Evolutionary conservation across 352 stramenopile genomes (phyloP).

Genomic region (Phytophthora citrophthora): DNA sequence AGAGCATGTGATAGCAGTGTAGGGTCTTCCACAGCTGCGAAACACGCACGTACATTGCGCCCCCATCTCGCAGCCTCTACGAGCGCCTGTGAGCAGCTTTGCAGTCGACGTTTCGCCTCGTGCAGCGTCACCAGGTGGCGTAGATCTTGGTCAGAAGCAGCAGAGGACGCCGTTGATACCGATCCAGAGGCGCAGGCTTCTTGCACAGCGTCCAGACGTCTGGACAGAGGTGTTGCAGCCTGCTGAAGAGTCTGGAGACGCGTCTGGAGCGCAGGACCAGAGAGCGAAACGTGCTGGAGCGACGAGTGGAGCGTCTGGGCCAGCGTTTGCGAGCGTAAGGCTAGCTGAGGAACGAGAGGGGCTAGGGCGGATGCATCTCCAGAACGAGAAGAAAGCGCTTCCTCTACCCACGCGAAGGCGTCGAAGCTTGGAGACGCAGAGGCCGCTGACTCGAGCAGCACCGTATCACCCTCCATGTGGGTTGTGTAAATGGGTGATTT

Average conservation of each 20-base stretch:
- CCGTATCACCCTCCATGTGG: slow-evolving; percentile 21
- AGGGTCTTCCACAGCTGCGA: slow-evolving; percentile 51
- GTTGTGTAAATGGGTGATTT: not conserved
- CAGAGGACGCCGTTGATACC: not conserved
- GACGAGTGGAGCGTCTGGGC: slow-evolving; percentile 59
- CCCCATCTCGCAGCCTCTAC: slow-evolving; percentile 72
- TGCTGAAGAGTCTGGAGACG: slow-evolving; percentile 59
- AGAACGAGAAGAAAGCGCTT: slow-evolving; percentile 50
- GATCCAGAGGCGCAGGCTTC: slow-evolving; percentile 29
- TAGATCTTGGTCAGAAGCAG: slow-evolving; percentile 35
- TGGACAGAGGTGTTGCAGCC: slow-evolving; percentile 44
- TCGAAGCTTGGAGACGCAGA: slow-evolving; percentile 63
- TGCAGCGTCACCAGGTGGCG: slow-evolving; percentile 69
- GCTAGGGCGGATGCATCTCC: slow-evolving; percentile 39
- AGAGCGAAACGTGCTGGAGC: slow-evolving; percentile 65
- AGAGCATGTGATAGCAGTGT: slow-evolving; percentile 22
- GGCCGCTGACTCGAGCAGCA: slow-evolving; percentile 50
- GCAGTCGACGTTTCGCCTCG: slow-evolving; percentile 68
- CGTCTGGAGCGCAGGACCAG: slow-evolving; percentile 55
- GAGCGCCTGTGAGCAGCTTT: slow-evolving; percentile 71
- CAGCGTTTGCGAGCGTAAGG: slow-evolving; percentile 67
- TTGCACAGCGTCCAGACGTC: slow-evolving; percentile 52
- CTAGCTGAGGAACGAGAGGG: slow-evolving; percentile 60
- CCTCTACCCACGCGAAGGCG: slow-evolving; percentile 75
- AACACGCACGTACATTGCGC: slow-evolving; percentile 66